These are phyloP conservation scores for Tolypocladium inflatum DNA, from an alignment of 2,329 filamentous ascomycete species.

Conservation along the genomic window DNA sequence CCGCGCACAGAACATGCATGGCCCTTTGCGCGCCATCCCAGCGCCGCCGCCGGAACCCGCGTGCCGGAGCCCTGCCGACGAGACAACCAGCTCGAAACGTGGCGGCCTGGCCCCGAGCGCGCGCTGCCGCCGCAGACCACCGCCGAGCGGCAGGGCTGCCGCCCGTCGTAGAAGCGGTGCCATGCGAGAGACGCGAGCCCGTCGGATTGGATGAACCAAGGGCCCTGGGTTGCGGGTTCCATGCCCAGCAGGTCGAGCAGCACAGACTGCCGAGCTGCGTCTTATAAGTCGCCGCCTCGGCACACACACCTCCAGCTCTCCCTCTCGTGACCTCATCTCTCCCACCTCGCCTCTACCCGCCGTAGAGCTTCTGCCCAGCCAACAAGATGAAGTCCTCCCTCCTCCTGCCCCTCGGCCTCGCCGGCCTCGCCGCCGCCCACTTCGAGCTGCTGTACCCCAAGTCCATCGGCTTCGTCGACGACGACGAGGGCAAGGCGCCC, in stretches of 20 bases:
- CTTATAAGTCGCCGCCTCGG: background rate
- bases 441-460: conserved; percentile 41
- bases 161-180: background rate
- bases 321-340: background rate
- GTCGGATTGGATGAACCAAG: background rate
- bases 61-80: background rate
- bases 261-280: background rate
- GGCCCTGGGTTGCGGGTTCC: background rate
- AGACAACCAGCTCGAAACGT: background rate
- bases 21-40: too few relatives aligned
- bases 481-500: conserved; percentile 33
- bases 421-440: conserved; percentile 37
- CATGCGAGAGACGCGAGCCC: background rate
- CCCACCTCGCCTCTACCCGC: background rate
- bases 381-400: conserved; percentile 11
- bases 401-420: conserved; percentile 15
- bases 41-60: background rate
- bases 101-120: background rate
- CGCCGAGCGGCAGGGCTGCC: background rate
- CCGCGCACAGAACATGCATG: too few relatives aligned
- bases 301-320: background rate
- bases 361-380: conserved; percentile 4
- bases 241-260: background rate
- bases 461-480: conserved; percentile 38
- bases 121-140: background rate